Conservation (phyloP, 108 stramenopile genomes). For the Aurantiochytrium sp. region DNA sequence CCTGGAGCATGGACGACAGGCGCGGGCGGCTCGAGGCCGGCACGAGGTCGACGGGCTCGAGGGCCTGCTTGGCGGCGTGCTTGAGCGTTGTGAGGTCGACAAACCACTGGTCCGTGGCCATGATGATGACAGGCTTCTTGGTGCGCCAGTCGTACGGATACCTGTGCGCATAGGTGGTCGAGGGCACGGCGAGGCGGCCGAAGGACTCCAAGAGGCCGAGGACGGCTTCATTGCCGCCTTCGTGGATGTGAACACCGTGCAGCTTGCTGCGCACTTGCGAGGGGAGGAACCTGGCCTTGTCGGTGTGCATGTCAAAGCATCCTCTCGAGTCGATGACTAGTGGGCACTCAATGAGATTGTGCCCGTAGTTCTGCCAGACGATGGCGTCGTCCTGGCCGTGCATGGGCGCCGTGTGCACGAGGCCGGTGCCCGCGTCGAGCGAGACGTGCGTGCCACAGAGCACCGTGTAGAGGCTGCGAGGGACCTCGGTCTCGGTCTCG, state of each 20-base stretch:
- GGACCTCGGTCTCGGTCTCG: background rate
- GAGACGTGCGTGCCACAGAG: conserved; percentile 96
- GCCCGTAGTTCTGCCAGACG: background rate
- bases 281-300: conserved; percentile 87
- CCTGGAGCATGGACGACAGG: conserved; percentile 61
- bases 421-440: conserved; percentile 91
- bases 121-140: conserved; percentile 96
- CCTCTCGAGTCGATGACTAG: conserved; percentile 22
- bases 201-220: conserved; percentile 67
- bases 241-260: conserved; percentile 74
- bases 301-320: conserved; percentile 53
- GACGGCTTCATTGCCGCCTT: conserved; percentile 80
- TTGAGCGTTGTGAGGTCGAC: conserved; percentile 67
- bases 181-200: conserved; percentile 70
- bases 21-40: conserved; percentile 84
- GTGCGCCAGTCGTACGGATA: conserved; percentile 99
- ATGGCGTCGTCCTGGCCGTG: conserved; percentile 97
- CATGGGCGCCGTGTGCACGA: conserved; percentile 98
- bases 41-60: conserved; percentile 86
- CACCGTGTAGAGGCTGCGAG: conserved; percentile 47
- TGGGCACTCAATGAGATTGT: background rate
- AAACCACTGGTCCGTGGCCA: conserved; percentile 99
- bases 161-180: conserved; percentile 88
- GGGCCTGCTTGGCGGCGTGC: conserved; percentile 75
- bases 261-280: conserved; percentile 78